Percentiles rank a stretch among this genome's conserved stretches.
Conservation (phyloP, 2,329 filamentous ascomycete species). For the Fusarium dimerum region DNA sequence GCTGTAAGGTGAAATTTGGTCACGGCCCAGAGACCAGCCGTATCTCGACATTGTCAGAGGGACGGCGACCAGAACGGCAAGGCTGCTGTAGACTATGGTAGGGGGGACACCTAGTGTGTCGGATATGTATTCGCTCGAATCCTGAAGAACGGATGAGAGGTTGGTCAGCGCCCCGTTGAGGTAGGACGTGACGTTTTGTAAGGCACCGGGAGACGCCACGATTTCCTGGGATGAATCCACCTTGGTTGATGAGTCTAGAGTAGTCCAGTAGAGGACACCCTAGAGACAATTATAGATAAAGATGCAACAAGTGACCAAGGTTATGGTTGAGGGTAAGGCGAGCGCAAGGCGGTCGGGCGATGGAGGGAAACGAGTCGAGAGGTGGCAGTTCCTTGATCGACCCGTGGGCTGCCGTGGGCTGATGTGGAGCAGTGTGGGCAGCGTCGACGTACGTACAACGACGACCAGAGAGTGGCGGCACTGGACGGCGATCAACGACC, state of each 20-base stretch:
- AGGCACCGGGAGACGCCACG: slow-evolving; percentile 64
- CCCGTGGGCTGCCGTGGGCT: slow-evolving; percentile 31
- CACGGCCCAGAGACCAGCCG: slow-evolving; percentile 49
- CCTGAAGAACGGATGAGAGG: slow-evolving; percentile 49
- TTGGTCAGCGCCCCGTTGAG: slow-evolving; percentile 54
- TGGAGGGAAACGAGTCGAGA: slow-evolving; percentile 16
- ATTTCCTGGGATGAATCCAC: slow-evolving; percentile 61
- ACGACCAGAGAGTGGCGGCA: slow-evolving; percentile 21
- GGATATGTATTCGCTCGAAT: slow-evolving; percentile 53
- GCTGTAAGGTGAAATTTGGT: slow-evolving; percentile 53
- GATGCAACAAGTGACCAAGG: slow-evolving; percentile 21
- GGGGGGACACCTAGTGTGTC: slow-evolving; percentile 52
- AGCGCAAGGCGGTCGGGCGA: slow-evolving; percentile 21
- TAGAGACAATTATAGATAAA: slow-evolving; percentile 27
- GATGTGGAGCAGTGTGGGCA: slow-evolving; percentile 30
- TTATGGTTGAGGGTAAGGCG: slow-evolving; percentile 19
- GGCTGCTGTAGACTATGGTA: slow-evolving; percentile 50
- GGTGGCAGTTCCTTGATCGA: slow-evolving; percentile 25
- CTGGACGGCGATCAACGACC: slow-evolving; percentile 26
- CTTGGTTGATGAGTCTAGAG: slow-evolving; percentile 49
- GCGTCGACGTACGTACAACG: slow-evolving; percentile 8
- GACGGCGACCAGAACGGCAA: slow-evolving; percentile 50
- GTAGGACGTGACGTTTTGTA: slow-evolving; percentile 61
- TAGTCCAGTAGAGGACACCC: slow-evolving; percentile 39
- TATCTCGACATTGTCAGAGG: slow-evolving; percentile 57